Evolutionary conservation across 1,284 basidiomycete species (phyloP), one percentile per base, ranked within the genome.

Genomic region (Phlebopus sp.): DNA sequence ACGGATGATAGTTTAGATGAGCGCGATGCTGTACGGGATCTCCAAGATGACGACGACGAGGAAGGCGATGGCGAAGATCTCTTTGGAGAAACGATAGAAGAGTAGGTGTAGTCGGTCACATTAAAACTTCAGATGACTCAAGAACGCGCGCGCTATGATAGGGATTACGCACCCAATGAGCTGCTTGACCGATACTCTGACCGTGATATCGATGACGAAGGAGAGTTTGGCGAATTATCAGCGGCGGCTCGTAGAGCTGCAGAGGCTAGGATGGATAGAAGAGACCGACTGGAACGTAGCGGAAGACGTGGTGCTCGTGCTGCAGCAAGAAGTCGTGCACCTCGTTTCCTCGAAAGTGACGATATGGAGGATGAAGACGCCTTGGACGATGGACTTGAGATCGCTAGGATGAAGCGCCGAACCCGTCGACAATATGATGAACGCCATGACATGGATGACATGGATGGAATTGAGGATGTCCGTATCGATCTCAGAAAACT

Each of bases 21-120:
- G 51, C 78, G 84, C 18, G 86, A 93, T 49, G 84, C 78, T 0
- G 75, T 90, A n/a, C 73, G 61, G 48, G 86, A 88, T 57, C 72
- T 84, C 17, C 82, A 85, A 32, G 86, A 83, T 52, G 78, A 77
- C 9, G 75, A 79, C 5, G 91, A 86, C 5, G 91, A 86, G 7
- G 88, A 87, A 5, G 92, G 82, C 17, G 91, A 94, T 19, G 93
- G 92, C 30, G 95, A 97, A 67, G 95, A 99, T 71, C 81, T 99
- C 21, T 98, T 96, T 69, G 91, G 81, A 37, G 86, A 96, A 13
- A 78, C 77, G 62, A 71, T 92, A 55, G 75, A 81, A 55, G 84
- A 82, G 92, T 95, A 59, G 63, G 85, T 76, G 32, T 64, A 44
- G 29, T 35, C 10, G 2, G 27, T 29, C 27, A 29, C 27, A 25